Conservation (phyloP, 2,329 filamentous ascomycete genomes). For the Teratosphaeria viscida region DNA sequence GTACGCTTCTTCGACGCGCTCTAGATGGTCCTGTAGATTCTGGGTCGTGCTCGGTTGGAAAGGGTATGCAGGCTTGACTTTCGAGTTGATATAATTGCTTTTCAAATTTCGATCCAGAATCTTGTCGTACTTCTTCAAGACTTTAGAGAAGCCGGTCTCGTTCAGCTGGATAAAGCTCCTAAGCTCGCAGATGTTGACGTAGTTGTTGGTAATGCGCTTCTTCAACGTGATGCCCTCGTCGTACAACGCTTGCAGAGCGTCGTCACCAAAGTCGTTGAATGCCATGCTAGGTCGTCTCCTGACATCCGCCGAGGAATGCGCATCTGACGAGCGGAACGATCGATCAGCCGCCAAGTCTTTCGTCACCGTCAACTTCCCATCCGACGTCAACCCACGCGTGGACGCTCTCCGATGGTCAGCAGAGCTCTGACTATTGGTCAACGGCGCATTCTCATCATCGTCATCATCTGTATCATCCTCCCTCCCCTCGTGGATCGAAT, state of each 20-base stretch:
- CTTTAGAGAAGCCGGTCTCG: slow-evolving; percentile 91
- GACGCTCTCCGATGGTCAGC: background rate
- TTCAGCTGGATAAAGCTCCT: slow-evolving; percentile 95
- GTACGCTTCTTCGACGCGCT: slow-evolving; percentile 67
- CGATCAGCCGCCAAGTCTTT: background rate
- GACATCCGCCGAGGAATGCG: slow-evolving; percentile 28
- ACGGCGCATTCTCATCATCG: slow-evolving; percentile 38
- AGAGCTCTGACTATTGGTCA: background rate
- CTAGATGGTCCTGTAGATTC: slow-evolving; percentile 60
- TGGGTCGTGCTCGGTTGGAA: slow-evolving; percentile 66
- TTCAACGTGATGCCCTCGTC: slow-evolving; percentile 75
- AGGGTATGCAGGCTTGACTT: slow-evolving; percentile 69
- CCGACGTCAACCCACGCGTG: background rate
- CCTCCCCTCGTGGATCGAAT: slow-evolving; percentile 43
- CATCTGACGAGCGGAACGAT: background rate
- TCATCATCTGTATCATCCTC: slow-evolving; percentile 54
- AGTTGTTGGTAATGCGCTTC: slow-evolving; percentile 77
- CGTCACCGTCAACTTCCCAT: background rate
- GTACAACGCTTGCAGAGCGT: slow-evolving; percentile 58
- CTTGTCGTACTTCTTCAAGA: slow-evolving; percentile 98
- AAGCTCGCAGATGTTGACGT: slow-evolving; percentile 87
- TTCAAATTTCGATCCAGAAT: slow-evolving; percentile 77
- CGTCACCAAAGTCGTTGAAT: slow-evolving; percentile 71
- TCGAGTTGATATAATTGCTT: slow-evolving; percentile 59
- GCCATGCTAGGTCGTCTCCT: slow-evolving; percentile 54